Conservation (phyloP, 2,329 filamentous ascomycete genomes). For the Arthrobotrys megalospora region DNA sequence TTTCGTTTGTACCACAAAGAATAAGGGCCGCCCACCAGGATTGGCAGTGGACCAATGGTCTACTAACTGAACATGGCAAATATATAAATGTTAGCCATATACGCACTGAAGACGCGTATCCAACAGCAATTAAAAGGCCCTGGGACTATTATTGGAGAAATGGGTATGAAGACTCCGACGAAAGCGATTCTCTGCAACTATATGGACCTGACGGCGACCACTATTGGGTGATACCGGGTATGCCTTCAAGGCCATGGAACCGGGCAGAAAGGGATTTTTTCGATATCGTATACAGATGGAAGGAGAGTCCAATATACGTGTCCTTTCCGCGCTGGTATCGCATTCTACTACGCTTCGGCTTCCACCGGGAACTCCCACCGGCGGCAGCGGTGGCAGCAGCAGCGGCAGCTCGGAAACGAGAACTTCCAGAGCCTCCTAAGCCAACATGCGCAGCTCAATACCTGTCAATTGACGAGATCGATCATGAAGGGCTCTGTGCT, state of each 20-base stretch:
- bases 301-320: neutral
- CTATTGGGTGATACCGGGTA: neutral
- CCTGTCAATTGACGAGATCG: neutral
- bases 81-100: neutral
- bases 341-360: too few species aligned
- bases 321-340: neutral
- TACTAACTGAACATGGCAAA: neutral
- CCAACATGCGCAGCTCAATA: neutral
- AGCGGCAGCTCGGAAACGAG: neutral
- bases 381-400: too few species aligned
- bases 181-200: neutral
- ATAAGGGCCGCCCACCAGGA: neutral
- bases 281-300: neutral
- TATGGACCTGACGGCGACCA: neutral
- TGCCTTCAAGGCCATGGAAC: neutral
- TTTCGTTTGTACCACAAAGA: neutral
- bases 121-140: neutral
- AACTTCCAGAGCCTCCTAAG: neutral
- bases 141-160: neutral
- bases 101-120: neutral
- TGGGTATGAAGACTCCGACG: neutral
- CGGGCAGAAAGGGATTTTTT: neutral
- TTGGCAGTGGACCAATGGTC: neutral
- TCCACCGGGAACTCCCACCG: too few species aligned
- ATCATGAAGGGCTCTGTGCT: neutral